Conservation (phyloP, 1,284 basidiomycete genomes). For the Exobasidium rhododendri region DNA sequence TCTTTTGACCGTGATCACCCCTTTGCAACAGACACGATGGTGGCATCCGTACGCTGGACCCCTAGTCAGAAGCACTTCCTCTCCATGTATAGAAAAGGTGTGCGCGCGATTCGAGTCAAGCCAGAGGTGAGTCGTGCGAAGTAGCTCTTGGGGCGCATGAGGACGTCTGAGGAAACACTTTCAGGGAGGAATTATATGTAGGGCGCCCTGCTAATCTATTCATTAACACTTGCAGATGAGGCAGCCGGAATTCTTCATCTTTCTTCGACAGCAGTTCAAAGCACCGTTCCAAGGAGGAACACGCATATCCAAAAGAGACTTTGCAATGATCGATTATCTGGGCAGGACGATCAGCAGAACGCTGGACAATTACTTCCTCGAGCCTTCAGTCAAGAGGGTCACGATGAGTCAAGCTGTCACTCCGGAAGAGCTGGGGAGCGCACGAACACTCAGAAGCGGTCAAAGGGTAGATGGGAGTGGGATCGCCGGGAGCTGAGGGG, state of each 20-base stretch:
- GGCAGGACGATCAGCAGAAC: slow-evolving; percentile 39
- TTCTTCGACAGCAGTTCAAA: slow-evolving; percentile 51
- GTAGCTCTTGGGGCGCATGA: too few relatives aligned
- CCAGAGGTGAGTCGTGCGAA: slow-evolving; percentile 27
- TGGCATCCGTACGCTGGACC: too few relatives aligned
- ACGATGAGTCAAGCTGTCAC: slow-evolving; percentile 18
- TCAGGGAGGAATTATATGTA: too few relatives aligned
- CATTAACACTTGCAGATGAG: slow-evolving; percentile 25
- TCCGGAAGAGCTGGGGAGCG: slow-evolving; percentile 11
- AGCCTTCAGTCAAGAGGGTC: slow-evolving; percentile 41
- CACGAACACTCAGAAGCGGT: neutral
- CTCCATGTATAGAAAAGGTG: slow-evolving; percentile 41
- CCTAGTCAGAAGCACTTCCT: slow-evolving; percentile 41
- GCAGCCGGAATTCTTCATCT: slow-evolving; percentile 45
- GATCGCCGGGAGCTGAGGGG: neutral
- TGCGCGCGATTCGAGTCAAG: slow-evolving; percentile 44
- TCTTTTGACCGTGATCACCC: too few relatives aligned
- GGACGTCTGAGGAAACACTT: too few relatives aligned
- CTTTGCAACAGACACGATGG: too few relatives aligned
- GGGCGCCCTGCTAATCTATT: too few relatives aligned
- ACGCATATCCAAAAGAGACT: slow-evolving; percentile 36
- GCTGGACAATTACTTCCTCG: slow-evolving; percentile 43
- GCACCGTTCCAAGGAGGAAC: slow-evolving; percentile 49
- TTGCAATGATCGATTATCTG: slow-evolving; percentile 51
- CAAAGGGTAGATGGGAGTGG: neutral